A percentile compares a stretch with the other conserved stretches of the same genome.
Evolutionary conservation across 108 stramenopile species (phyloP).

Genomic region (Pseudonitzschia delicatissima): DNA sequence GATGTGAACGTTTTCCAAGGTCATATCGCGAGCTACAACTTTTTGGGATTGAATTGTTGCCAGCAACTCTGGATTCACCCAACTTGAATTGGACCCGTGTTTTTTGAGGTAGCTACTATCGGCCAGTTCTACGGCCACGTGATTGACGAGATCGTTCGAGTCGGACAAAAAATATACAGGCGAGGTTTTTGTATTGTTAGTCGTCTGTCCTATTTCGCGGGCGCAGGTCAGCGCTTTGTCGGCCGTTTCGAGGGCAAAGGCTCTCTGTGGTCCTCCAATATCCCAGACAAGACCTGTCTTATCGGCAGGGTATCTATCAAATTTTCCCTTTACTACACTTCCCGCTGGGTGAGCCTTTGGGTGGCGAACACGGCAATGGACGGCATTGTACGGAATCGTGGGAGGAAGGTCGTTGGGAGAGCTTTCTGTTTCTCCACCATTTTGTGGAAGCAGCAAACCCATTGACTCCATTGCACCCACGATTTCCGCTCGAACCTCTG

Average conservation of each 20-base stretch:
- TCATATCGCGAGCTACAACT: slow-evolving; percentile 27
- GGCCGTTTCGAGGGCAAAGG: slow-evolving; percentile 45
- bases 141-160: slow-evolving; percentile 54
- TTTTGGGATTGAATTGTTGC: neutral
- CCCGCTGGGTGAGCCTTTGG: slow-evolving; percentile 41
- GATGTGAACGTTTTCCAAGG: slow-evolving; percentile 49
- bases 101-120: neutral
- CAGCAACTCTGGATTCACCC: slow-evolving; percentile 5
- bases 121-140: slow-evolving; percentile 38
- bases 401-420: neutral
- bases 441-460: neutral
- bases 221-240: slow-evolving; percentile 46
- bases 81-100: neutral
- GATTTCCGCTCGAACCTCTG: slow-evolving; percentile 17
- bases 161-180: slow-evolving; percentile 53
- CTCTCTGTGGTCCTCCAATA: slow-evolving; percentile 14
- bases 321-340: slow-evolving; percentile 28
- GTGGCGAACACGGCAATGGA: slow-evolving; percentile 65
- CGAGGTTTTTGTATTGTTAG: neutral
- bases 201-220: neutral
- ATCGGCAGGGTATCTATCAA: slow-evolving; percentile 49
- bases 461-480: neutral
- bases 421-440: neutral
- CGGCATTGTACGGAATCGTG: slow-evolving; percentile 23
- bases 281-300: slow-evolving; percentile 55